Evolutionary conservation across 495 filamentous ascomycete genomes (phyloP).

Genomic region (Neurospora sp.): DNA sequence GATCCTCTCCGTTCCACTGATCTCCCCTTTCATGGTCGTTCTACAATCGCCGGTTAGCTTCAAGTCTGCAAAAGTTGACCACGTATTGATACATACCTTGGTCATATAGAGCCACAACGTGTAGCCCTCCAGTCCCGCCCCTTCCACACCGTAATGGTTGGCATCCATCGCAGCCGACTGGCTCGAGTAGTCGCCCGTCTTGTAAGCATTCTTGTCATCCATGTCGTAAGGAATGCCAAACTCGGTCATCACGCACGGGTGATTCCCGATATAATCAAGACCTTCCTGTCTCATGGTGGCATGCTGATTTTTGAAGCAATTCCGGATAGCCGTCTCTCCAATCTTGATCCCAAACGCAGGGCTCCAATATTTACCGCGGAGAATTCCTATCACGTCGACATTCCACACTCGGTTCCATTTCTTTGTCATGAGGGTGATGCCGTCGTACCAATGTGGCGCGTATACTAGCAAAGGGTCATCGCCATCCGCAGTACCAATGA

Average conservation of each 20-base stretch:
- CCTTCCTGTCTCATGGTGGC: constrained; percentile 80
- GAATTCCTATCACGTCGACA: constrained; percentile 85
- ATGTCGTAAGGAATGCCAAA: constrained; percentile 99
- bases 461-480: constrained; percentile 84
- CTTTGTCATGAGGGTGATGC: constrained; percentile 92
- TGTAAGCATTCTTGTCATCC: constrained; percentile 91
- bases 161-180: constrained; percentile 94
- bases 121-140: constrained; percentile 68
- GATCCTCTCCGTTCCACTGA: constrained; percentile 94
- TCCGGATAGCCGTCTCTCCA: constrained; percentile 90
- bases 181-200: constrained; percentile 91
- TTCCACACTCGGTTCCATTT: constrained; percentile 98
- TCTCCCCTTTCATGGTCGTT: constrained; percentile 90
- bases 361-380: constrained; percentile 77
- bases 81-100: constrained; percentile 37
- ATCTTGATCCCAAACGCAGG: constrained; percentile 87
- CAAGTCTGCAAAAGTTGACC: not conserved
- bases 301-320: constrained; percentile 89
- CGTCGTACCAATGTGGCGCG: constrained; percentile 93
- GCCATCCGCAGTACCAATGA: constrained; percentile 77
- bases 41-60: constrained; percentile 20
- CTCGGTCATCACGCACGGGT: constrained; percentile 85
- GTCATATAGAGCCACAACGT: constrained; percentile 81
- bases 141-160: constrained; percentile 88
- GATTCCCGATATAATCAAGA: constrained; percentile 77